Evolutionary conservation across 192 early-diverging fungal species (phyloP).

Genomic region (Diversispora eburnea): DNA sequence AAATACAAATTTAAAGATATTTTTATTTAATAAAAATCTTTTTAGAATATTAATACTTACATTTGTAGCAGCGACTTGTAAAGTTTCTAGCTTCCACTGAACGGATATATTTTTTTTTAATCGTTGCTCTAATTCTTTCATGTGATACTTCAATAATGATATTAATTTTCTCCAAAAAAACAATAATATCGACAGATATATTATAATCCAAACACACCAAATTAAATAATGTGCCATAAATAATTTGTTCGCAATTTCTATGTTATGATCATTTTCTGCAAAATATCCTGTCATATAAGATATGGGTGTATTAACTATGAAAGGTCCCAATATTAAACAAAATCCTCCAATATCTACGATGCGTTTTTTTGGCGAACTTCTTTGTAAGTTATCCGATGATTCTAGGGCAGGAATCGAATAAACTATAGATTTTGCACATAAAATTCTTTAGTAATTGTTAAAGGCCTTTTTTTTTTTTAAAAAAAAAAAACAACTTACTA

Average conservation of each 20-base stretch:
- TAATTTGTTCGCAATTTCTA: background rate
- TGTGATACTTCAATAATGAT: background rate
- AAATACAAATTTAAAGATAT: background rate
- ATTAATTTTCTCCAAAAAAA: conserved; percentile 1
- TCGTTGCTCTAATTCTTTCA: background rate
- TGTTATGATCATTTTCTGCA: background rate
- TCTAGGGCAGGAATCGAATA: conserved; percentile 4
- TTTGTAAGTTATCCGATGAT: background rate
- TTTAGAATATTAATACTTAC: background rate
- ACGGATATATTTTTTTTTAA: background rate
- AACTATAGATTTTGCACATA: background rate
- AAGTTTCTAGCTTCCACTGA: conserved; percentile 1
- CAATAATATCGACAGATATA: background rate
- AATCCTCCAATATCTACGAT: background rate
- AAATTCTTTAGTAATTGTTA: too few species aligned
- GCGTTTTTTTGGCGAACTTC: background rate
- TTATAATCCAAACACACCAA: conserved; percentile 6
- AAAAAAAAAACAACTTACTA: background rate
- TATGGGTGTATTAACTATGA: background rate
- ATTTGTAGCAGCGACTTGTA: conserved; percentile 8
- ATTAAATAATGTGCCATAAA: background rate
- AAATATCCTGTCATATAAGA: conserved; percentile 4
- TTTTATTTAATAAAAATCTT: background rate
- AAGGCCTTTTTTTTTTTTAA: too few species aligned
- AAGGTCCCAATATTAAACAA: conserved; percentile 5